phyloP scores from a whole-genome alignment of 2,329 filamentous ascomycete genomes.

The Penicillium sp. region DNA sequence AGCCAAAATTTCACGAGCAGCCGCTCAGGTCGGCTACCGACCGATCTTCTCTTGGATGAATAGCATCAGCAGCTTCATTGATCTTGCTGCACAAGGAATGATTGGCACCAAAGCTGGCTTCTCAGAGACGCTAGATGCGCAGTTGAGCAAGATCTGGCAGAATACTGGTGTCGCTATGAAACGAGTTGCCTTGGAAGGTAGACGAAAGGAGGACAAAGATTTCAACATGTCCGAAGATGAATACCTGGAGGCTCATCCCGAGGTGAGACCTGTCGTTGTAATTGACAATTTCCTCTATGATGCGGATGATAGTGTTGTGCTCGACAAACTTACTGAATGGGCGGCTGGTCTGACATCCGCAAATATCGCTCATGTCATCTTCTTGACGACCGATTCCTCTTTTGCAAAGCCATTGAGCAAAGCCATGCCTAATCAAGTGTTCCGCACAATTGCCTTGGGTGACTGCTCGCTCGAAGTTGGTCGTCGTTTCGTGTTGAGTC shows the following conservation, averaged over 20 bases:
- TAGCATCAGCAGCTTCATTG: constrained; percentile 85
- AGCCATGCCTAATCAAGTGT: constrained; percentile 85
- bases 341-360: constrained; percentile 79
- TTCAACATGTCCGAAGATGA: constrained; percentile 74
- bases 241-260: constrained; percentile 85
- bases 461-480: constrained; percentile 85
- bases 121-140: constrained; percentile 85
- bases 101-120: constrained; percentile 94
- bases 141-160: constrained; percentile 84
- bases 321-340: constrained; percentile 83
- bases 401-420: constrained; percentile 85
- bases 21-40: constrained; percentile 80
- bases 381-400: constrained; percentile 84
- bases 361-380: constrained; percentile 91
- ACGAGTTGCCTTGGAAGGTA: constrained; percentile 68
- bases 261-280: constrained; percentile 76
- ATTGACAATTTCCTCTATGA: constrained; percentile 89
- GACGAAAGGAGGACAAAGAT: constrained; percentile 73
- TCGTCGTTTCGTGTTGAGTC: constrained; percentile 83
- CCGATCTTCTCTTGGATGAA: constrained; percentile 97
- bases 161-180: constrained; percentile 79
- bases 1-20: constrained; percentile 78
- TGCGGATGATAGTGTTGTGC: constrained; percentile 64
- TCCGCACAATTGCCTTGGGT: constrained; percentile 79
- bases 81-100: constrained; percentile 88